Percentiles rank a stretch among this genome's conserved stretches.
Evolutionary conservation across 2,329 filamentous ascomycete genomes (phyloP).

Genomic region (Pseudocercospora fijiensis): DNA sequence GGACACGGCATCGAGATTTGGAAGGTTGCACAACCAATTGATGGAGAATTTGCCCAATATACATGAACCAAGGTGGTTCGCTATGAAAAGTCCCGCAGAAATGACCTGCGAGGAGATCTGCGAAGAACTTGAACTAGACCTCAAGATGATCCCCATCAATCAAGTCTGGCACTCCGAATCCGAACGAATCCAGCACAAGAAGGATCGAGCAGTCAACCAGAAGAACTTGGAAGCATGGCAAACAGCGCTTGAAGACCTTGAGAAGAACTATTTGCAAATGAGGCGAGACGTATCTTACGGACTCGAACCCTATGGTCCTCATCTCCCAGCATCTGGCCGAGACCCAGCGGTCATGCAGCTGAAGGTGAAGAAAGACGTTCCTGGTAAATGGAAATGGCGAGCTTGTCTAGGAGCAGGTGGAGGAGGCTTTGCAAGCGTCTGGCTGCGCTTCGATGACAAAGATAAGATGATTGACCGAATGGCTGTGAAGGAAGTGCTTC

Average conservation of each 20-base stretch:
- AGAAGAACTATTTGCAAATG: not conserved
- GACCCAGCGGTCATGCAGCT: not conserved
- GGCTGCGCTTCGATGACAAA: constrained; percentile 23
- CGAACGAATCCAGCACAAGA: not conserved
- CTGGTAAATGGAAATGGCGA: not conserved
- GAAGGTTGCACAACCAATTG: not conserved
- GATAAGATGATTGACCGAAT: not conserved
- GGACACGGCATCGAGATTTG: not conserved
- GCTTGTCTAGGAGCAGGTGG: not conserved
- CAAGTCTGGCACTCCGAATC: not conserved
- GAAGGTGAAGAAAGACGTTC: not conserved
- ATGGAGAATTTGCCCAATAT: not conserved
- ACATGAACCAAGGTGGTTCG: not conserved
- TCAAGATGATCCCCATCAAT: not conserved
- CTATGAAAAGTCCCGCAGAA: not conserved
- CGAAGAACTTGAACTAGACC: not conserved
- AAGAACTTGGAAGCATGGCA: not conserved
- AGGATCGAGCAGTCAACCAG: not conserved
- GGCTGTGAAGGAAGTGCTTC: not conserved
- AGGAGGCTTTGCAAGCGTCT: constrained; percentile 5
- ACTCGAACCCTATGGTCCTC: not conserved
- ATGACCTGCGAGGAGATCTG: not conserved
- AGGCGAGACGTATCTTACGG: not conserved
- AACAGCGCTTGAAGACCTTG: not conserved
- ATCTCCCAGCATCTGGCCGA: not conserved